Evolutionary conservation across 129 eudicot species (phyloP), one percentile per base, ranked within the genome.

Genomic region (Helianthus annuus): DNA sequence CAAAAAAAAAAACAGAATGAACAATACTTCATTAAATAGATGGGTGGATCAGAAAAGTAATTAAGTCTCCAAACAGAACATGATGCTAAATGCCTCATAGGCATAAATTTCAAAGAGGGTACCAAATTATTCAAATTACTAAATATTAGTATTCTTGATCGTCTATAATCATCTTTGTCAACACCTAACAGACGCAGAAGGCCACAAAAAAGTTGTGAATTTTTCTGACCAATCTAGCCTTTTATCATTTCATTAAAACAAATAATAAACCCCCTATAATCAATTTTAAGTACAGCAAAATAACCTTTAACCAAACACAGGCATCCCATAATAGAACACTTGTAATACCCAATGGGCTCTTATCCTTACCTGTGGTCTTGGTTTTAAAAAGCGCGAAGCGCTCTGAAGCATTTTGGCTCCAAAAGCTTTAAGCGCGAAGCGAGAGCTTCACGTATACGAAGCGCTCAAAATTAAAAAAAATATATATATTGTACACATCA

Each of bases 101-200:
- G 68, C 32, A 66, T 19, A 10, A 42, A 24, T 63, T 39, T 15
- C 6, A 13, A 2, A 59, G 19, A 59, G 65, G 65, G 42, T 13
- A 11, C 10, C 55, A 19, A 27, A 66, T 16, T 19, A 44, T 42
- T 19, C 10, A 45, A 42, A 66, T 17, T 62, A 19, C n/a, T 44
- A n/a, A 42, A 5, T 17, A 45, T 7, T 27, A 66, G 9, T 42
- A 15, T 42, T 65, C 70, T 17, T 10, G 70, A 38, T 24, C 16
- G 6, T 44, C 55, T 42, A 48, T 24, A 64, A 64, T 64, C 69
- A 64, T 38, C 52, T 40, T 39, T 17, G 22, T 4, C 70, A 44
- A 65, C 51, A 65, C 55, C 55, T 65, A 44, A 44, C 44, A 42
- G 45, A 58, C 68, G 10, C 66, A 58, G 16, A 71, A n/a, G 52